Evolutionary conservation across 2,329 filamentous ascomycete genomes (phyloP), one percentile per base, ranked within the genome.

Genomic region (Penicillium sp.): DNA sequence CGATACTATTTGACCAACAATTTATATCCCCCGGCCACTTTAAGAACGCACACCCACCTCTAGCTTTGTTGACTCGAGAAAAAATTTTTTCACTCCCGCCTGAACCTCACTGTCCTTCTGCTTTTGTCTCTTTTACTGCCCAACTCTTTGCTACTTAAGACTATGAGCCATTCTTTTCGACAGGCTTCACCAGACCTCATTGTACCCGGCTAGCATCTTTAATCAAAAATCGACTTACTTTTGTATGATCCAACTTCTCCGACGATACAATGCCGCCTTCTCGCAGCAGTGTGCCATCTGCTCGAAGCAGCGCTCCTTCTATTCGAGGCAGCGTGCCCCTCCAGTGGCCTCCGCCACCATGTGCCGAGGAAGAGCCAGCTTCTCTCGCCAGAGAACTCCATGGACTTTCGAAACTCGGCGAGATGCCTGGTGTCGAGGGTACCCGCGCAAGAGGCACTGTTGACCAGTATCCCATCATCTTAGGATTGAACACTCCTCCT

Each of bases 391-490:
- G 70, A 54, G 75, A 78, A 58, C 46, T 74, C 10, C 51, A 68
- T 23, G 70, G 69, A 42, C 54, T 64, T 24, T 63, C 66, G 46
- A 60, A 64, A 37, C 54, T 65, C 24, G 59, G 63, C 49, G 66
- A 68, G 48, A 66, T 66, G 29, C 65, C 67, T 2, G 68, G 67
- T 17, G 27, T 66, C 15, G 67, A 72, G 48, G 68, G 68, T n/a
- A 64, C 65, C 15, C 57, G 65, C 46, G 58, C 50, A 48, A 65
- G 72, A 56, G 76, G 77, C 36, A 66, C 69, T 34, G 62, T 78
- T 54, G 74, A 78, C 55, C 77, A 79, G 55, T 68, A 68, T 48
- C 76, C 76, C 5, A 65, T 79, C 36, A 69, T 79, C 39, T 51
- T 75, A 46, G 61, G 70, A 44, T 60, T 59, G 47, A 59, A 71